These are phyloP conservation scores for Eimeria acervulina DNA, from an alignment of 169 alveolate genomes.

Conservation along the genomic window DNA sequence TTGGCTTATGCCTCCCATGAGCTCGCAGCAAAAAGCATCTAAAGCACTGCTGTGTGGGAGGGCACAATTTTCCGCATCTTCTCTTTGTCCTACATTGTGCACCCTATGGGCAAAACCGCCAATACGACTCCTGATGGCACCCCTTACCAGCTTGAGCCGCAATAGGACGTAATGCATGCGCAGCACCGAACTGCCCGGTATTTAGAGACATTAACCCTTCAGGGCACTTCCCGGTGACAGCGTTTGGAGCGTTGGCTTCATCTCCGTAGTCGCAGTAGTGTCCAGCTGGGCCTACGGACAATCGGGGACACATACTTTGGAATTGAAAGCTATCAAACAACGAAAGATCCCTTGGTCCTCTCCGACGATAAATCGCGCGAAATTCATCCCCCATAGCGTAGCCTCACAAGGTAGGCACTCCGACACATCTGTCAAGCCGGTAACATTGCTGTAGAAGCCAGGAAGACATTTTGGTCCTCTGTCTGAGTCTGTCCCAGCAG, in stretches of 20 bases:
- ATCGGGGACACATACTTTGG: not conserved
- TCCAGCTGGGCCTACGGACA: slow-evolving; percentile 78
- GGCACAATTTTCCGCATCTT: not conserved
- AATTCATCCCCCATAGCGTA: not conserved
- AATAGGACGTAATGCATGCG: slow-evolving; percentile 54
- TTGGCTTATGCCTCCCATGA: not conserved
- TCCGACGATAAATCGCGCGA: too few relatives aligned
- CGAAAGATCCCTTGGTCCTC: too few relatives aligned
- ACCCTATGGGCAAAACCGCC: not conserved
- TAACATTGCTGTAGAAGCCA: slow-evolving; percentile 53
- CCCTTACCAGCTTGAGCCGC: slow-evolving; percentile 33
- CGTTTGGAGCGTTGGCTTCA: slow-evolving; percentile 48
- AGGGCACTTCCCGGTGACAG: slow-evolving; percentile 45
- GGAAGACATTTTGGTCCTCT: slow-evolving; percentile 71
- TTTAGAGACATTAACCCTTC: slow-evolving; percentile 35
- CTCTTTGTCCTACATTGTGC: not conserved
- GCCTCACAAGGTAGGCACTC: slow-evolving; percentile 74
- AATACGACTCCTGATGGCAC: not conserved
- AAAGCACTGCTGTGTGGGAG: not conserved
- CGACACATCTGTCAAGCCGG: slow-evolving; percentile 24
- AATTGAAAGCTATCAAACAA: not conserved
- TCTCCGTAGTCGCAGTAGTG: slow-evolving; percentile 72
- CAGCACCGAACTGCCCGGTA: slow-evolving; percentile 50
- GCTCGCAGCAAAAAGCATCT: not conserved
- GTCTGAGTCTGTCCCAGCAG: slow-evolving; percentile 62